Percentiles rank a stretch among this genome's conserved stretches.
phyloP scores from a whole-genome alignment of 306 rosid species.

The Cercis canadensis region DNA sequence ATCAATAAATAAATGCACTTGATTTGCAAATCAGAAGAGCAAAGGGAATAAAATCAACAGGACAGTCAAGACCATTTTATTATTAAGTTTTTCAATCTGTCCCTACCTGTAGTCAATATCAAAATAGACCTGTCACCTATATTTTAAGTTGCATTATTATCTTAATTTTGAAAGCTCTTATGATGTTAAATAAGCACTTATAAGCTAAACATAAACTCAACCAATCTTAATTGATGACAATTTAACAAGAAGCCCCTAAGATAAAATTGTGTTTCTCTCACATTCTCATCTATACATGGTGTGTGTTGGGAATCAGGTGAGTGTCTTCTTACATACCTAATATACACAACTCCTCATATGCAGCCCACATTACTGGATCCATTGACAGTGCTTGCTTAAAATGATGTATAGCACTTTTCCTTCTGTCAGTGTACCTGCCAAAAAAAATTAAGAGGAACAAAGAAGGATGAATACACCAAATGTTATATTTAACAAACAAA shows the following conservation, averaged over 20 bases:
- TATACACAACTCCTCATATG: slow-evolving; percentile 88
- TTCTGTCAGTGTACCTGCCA: slow-evolving; percentile 70
- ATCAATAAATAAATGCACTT: neutral
- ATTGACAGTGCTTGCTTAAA: slow-evolving; percentile 59
- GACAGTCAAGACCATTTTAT: neutral
- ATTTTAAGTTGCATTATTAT: slow-evolving; percentile 9
- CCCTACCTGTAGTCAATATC: neutral
- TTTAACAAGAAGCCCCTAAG: slow-evolving; percentile 16
- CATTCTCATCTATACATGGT: neutral
- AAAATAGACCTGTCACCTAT: slow-evolving; percentile 7
- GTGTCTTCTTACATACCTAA: slow-evolving; percentile 68
- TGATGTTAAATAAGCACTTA: too few relatives aligned
- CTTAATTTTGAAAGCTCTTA: neutral
- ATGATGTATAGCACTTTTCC: slow-evolving; percentile 59
- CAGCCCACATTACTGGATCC: slow-evolving; percentile 79
- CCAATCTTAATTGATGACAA: neutral
- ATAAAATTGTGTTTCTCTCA: slow-evolving; percentile 15
- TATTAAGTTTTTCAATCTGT: neutral
- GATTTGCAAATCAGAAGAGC: neutral
- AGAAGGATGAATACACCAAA: neutral
- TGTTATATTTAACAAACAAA: slow-evolving; percentile 11
- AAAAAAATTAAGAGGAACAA: slow-evolving; percentile 6
- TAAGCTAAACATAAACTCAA: slow-evolving; percentile 25
- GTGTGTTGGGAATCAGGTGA: slow-evolving; percentile 27
- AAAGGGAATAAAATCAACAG: neutral